Evolutionary conservation across 257 asterid genomes (phyloP).

Genomic region (Anisodus tanguticus): DNA sequence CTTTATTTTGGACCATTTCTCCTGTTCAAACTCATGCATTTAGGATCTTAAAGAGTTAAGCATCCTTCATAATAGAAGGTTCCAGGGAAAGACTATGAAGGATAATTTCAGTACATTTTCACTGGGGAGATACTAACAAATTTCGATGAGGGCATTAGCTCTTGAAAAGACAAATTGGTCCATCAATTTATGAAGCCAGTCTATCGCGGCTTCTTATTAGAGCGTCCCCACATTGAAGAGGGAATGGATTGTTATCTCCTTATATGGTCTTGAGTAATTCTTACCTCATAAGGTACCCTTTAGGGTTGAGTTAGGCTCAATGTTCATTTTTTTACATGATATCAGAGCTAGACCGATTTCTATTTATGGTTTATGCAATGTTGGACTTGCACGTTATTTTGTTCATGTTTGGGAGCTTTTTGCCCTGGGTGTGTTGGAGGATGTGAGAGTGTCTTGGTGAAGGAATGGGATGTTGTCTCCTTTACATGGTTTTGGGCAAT

Average conservation of each 20-base stretch:
- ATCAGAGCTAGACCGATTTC: neutral
- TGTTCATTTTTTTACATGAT: neutral
- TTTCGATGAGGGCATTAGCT: neutral
- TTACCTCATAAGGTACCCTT: neutral
- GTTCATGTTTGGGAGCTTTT: neutral
- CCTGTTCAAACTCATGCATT: neutral
- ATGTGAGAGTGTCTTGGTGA: conserved; percentile 5
- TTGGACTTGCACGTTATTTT: neutral
- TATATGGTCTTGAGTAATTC: neutral
- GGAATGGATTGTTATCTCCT: neutral
- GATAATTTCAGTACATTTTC: conserved; percentile 6
- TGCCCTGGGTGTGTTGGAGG: neutral
- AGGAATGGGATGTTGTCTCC: neutral
- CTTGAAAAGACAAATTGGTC: neutral
- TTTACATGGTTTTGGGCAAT: neutral
- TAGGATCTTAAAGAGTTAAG: neutral
- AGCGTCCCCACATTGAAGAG: neutral
- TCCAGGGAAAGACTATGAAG: neutral
- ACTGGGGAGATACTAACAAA: neutral
- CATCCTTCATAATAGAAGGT: neutral
- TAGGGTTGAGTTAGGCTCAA: conserved; percentile 18
- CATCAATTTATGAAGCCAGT: neutral
- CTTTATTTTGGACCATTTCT: conserved; percentile 2
- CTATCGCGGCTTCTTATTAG: neutral
- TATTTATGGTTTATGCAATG: neutral